Percentiles rank a stretch among this genome's conserved stretches.
Evolutionary conservation across 2,329 filamentous ascomycete genomes (phyloP).

Genomic region (Hymenoscyphus occultus): DNA sequence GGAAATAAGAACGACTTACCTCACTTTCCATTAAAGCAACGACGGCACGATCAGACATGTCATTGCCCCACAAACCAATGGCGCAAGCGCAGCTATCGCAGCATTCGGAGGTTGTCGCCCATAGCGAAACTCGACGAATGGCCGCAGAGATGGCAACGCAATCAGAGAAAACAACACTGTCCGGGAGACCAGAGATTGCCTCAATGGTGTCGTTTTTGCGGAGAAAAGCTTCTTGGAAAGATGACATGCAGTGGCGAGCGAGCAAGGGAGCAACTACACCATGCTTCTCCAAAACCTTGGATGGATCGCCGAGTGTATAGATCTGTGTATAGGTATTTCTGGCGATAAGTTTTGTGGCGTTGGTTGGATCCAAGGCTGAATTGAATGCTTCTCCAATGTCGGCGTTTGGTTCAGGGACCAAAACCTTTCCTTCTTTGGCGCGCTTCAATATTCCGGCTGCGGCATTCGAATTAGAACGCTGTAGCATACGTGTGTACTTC

Average conservation of each 20-base stretch:
- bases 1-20: background rate
- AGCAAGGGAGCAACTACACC: background rate
- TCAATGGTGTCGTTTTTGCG: conserved; percentile 1
- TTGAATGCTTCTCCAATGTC: background rate
- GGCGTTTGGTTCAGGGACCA: background rate
- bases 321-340: background rate
- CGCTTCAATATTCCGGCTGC: background rate
- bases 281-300: background rate
- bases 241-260: background rate
- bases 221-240: background rate
- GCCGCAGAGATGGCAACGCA: conserved; percentile 8
- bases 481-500: conserved; percentile 9
- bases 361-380: background rate
- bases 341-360: background rate
- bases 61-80: conserved; percentile 12
- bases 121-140: conserved; percentile 13
- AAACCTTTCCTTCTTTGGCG: background rate
- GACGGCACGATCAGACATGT: background rate
- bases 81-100: conserved; percentile 9
- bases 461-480: background rate
- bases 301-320: background rate
- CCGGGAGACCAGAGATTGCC: conserved; percentile 5
- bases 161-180: background rate
- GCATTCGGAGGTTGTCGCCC: conserved; percentile 9
- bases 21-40: background rate